Evolutionary conservation across 179 eudicot species (phyloP), one percentile per base, ranked within the genome.

Genomic region (Amaranthus tricolor): DNA sequence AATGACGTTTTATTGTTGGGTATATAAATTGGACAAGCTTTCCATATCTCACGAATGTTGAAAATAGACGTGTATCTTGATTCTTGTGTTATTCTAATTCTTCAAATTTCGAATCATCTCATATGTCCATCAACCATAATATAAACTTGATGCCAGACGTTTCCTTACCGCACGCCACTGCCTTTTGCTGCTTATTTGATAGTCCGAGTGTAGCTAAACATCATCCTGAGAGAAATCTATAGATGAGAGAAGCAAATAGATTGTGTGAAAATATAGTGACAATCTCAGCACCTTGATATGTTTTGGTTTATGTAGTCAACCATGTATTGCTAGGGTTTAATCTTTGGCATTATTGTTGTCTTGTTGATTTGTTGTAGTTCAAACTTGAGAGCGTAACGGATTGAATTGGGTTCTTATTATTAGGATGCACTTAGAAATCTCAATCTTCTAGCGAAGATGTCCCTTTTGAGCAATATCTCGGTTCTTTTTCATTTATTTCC

Each of bases 361-460:
- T 24, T 43, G 20, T 3, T 19, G 8, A 13, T 15, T 5, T 43
- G 40, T 12, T 52, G 16, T 52, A 68, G 55, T 21, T 19, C 58
- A 9, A 66, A 49, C n/a, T 66, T 66, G 72, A 14, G 40, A 31
- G 40, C 40, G 40, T 31, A 31, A 6, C 2, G 0, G 7, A 21
- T 3, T 51, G 45, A 52, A 21, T n/a, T 24, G 72, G 19, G 17
- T 7, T 52, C 47, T 24, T 31, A 4, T 21, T 51, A 13, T 24
- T 52, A 68, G 56, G 48, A 68, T 52, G 71, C 59, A 68, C 47
- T 52, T 68, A 12, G 17, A 47, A 48, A 66, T 20, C n/a, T 49
- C 16, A 51, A 52, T 10, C 44, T 45, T 13, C 6, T 13, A 68
- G 47, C 40, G 45, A 12, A 21, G 10, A 66, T 20, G 6, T 24